Conservation (phyloP, 1,139 yeast species). For the Saccharomyces hybrid region DNA sequence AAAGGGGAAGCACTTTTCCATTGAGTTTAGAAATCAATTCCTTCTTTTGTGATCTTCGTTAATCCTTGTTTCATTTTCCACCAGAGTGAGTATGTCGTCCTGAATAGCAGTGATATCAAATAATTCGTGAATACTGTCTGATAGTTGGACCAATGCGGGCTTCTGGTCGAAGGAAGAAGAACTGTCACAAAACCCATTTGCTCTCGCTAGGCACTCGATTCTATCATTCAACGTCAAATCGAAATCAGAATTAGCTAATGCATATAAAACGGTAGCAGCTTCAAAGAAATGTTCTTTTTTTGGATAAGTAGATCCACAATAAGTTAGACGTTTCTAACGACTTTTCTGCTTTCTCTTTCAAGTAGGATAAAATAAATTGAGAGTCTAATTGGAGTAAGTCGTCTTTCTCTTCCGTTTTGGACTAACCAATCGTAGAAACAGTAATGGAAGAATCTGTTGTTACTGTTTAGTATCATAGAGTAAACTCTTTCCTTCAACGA, state of each 20-base stretch:
- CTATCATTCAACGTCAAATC: conserved; percentile 64
- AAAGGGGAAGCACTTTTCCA: conserved; percentile 58
- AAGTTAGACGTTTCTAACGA: conserved; percentile 71
- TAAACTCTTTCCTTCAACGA: conserved; percentile 67
- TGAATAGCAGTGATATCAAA: conserved; percentile 86
- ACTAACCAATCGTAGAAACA: conserved; percentile 91
- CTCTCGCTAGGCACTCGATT: conserved; percentile 83
- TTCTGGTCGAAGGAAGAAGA: conserved; percentile 70
- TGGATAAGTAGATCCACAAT: conserved; percentile 84
- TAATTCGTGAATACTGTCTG: conserved; percentile 65
- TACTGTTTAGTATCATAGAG: conserved; percentile 63
- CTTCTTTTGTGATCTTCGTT: conserved; percentile 32
- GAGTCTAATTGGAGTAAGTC: conserved; percentile 73
- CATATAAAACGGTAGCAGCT: conserved; percentile 76
- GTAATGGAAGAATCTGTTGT: conserved; percentile 83
- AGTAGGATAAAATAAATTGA: conserved; percentile 67
- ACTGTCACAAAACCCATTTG: conserved; percentile 87
- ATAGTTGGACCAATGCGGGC: conserved; percentile 65
- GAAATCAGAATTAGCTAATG: conserved; percentile 69
- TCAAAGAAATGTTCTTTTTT: conserved; percentile 67
- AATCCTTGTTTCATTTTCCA: conserved; percentile 54
- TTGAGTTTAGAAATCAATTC: conserved; percentile 51
- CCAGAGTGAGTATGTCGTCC: conserved; percentile 62
- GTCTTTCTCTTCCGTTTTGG: conserved; percentile 63
- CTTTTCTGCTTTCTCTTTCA: conserved; percentile 62